phyloP scores from a whole-genome alignment of 495 filamentous ascomycete genomes.

The Entonaema liquescens region DNA sequence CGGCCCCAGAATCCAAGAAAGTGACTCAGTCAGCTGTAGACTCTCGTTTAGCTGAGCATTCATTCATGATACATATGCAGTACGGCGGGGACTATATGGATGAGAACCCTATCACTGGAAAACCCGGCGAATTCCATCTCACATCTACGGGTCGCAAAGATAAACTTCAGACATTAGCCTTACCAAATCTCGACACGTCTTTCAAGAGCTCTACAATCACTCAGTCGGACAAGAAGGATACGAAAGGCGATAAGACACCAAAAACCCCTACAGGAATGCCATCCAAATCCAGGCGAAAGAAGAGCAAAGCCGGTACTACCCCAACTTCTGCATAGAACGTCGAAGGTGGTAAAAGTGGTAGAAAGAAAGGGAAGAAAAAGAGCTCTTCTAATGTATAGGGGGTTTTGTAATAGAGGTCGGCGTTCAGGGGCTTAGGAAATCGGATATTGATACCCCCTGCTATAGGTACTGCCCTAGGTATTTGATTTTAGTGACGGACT shows the following conservation, averaged over 20 bases:
- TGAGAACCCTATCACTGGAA: slow-evolving; percentile 85
- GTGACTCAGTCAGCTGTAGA: slow-evolving; percentile 51
- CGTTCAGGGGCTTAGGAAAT: slow-evolving; percentile 17
- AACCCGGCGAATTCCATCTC: slow-evolving; percentile 86
- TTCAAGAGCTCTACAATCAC: slow-evolving; percentile 42
- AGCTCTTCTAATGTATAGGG: neutral
- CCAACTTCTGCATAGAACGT: slow-evolving; percentile 40
- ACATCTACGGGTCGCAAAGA: slow-evolving; percentile 65
- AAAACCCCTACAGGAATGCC: slow-evolving; percentile 55
- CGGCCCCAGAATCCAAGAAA: slow-evolving; percentile 43
- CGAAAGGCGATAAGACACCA: slow-evolving; percentile 60
- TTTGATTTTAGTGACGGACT: slow-evolving; percentile 15
- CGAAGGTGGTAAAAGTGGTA: slow-evolving; percentile 4
- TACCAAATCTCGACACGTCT: slow-evolving; percentile 51
- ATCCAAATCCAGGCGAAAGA: slow-evolving; percentile 63
- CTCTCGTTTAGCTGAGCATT: slow-evolving; percentile 70
- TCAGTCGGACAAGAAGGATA: slow-evolving; percentile 47
- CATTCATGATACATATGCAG: slow-evolving; percentile 68
- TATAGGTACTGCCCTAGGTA: slow-evolving; percentile 13
- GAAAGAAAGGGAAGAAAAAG: neutral
- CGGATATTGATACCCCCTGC: slow-evolving; percentile 34
- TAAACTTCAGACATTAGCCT: slow-evolving; percentile 43
- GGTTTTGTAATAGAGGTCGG: slow-evolving; percentile 5
- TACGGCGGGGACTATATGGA: slow-evolving; percentile 88
- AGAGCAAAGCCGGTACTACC: slow-evolving; percentile 60